Evolutionary conservation across 768 basidiomycete species (phyloP).

Genomic region (Calocera viscosa): DNA sequence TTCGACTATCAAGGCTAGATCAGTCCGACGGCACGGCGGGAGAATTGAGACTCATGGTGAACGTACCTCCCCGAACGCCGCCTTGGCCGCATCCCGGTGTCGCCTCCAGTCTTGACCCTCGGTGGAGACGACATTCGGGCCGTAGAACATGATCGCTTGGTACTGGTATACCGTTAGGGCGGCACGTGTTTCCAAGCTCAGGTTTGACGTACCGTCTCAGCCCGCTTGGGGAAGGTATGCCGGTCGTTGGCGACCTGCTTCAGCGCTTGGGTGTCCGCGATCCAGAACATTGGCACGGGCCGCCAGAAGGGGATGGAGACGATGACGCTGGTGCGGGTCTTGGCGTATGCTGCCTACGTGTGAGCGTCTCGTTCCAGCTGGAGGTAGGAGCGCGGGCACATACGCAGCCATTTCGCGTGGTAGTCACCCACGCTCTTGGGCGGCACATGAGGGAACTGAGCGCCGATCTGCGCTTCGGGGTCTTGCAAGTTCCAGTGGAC

Average conservation of each 20-base stretch:
- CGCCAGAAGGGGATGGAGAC: slow-evolving; percentile 28
- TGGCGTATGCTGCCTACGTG: slow-evolving; percentile 27
- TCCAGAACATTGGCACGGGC: slow-evolving; percentile 30
- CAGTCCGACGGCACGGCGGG: background rate
- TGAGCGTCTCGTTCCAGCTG: background rate
- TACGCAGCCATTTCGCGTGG: background rate
- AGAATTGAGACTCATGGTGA: background rate
- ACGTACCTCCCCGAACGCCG: slow-evolving; percentile 40
- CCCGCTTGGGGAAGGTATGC: slow-evolving; percentile 32
- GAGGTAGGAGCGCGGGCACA: background rate
- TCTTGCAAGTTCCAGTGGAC: background rate
- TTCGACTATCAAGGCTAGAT: slow-evolving; percentile 28
- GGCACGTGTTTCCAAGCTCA: no score
- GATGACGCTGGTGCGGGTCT: slow-evolving; percentile 32
- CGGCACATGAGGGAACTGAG: background rate
- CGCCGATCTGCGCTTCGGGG: background rate
- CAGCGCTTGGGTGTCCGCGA: slow-evolving; percentile 36
- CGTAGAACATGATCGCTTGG: slow-evolving; percentile 34
- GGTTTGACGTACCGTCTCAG: slow-evolving; percentile 28
- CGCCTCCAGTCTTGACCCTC: slow-evolving; percentile 37
- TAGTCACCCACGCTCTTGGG: background rate
- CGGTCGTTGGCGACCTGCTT: slow-evolving; percentile 28
- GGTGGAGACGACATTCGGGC: slow-evolving; percentile 36
- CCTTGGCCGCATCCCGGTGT: slow-evolving; percentile 35
- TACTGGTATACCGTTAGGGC: slow-evolving; percentile 22